A percentile compares a stretch with the other conserved stretches of the same genome.
These are phyloP conservation scores for Cyberlindnera veronae DNA, from an alignment of 805 yeast species.

Conservation along the genomic window DNA sequence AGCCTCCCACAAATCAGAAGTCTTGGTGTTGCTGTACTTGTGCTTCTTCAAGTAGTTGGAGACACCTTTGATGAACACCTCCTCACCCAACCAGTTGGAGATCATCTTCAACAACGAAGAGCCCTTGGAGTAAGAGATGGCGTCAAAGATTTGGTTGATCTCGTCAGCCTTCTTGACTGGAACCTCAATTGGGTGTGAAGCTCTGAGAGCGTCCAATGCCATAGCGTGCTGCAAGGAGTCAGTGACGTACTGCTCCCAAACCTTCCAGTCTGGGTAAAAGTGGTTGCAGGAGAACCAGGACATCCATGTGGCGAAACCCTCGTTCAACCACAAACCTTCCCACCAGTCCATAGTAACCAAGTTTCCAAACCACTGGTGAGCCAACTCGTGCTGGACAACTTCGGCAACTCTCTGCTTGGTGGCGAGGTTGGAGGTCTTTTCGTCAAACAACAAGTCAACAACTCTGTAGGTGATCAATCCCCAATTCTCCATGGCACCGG, in stretches of 20 bases:
- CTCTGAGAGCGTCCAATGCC: conserved; percentile 70
- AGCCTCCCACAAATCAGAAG: conserved; percentile 75
- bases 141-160: conserved; percentile 81
- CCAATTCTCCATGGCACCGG: conserved; percentile 91
- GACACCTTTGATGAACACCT: conserved; percentile 73
- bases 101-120: conserved; percentile 78
- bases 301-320: conserved; percentile 90
- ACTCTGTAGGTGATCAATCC: conserved; percentile 79
- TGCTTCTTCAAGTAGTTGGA: conserved; percentile 72
- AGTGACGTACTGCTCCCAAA: conserved; percentile 79
- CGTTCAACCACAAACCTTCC: conserved; percentile 88
- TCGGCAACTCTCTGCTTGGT: conserved; percentile 76
- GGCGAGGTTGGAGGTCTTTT: conserved; percentile 58
- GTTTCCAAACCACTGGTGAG: conserved; percentile 92
- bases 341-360: conserved; percentile 91
- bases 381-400: conserved; percentile 84
- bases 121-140: conserved; percentile 80
- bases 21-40: conserved; percentile 72
- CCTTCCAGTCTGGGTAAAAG: conserved; percentile 81
- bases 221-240: conserved; percentile 75
- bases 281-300: conserved; percentile 80
- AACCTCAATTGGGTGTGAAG: conserved; percentile 84
- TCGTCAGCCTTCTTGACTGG: conserved; percentile 77
- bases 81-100: conserved; percentile 76
- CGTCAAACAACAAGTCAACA: conserved; percentile 70